Evolutionary conservation across 2,329 filamentous ascomycete species (phyloP), one percentile per base, ranked within the genome.

Genomic region (Aspergillus calidoustus): DNA sequence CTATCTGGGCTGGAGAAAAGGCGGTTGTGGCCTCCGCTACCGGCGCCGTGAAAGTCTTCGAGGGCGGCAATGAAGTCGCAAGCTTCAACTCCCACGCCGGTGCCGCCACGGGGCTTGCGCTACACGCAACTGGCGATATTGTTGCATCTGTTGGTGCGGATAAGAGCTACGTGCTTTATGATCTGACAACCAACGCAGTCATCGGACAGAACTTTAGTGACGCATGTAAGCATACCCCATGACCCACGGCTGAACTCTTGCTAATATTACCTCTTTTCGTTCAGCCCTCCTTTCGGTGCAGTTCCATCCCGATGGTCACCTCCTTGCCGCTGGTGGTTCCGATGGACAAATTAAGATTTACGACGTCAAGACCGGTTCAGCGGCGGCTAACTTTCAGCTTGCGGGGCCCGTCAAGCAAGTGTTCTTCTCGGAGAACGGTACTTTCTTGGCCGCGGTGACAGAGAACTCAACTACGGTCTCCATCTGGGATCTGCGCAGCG

Each of bases 271-370:
- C 17, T 38, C 4, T 46, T 19, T 46, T 34, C 15, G 25, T 44
- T 11, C 73, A 91, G 91, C 89, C 63, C 82, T 96, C 50, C 91
- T 90, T 1, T 86, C 89, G 54, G 91, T 89, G 66, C 87, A 90
- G 38, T 98, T 99, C 84, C 95, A 99, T 75, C 95, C 96, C 7
- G 95, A 99, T 73, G 95, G 95, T n/a, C 92, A 97, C 74, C 84
- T 99, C 6, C 87, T 98, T 69, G 94, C 92, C 44, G 91, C 90
- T 3, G 95, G 94, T 65, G 91, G 90, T n/a, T 81, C 81, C 9
- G 84, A 90, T 53, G 92, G 92, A 49, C 88, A 92, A 61, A 90
- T 99, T 75, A 92, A 93, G 76, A 86, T 99, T 57, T 98, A 91
- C 79, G 91, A 97, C 77, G 89, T 93, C 68, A 93, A 91, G 77